Conservation (phyloP, 2,329 filamentous ascomycete species). For the Didymella pomorum region DNA sequence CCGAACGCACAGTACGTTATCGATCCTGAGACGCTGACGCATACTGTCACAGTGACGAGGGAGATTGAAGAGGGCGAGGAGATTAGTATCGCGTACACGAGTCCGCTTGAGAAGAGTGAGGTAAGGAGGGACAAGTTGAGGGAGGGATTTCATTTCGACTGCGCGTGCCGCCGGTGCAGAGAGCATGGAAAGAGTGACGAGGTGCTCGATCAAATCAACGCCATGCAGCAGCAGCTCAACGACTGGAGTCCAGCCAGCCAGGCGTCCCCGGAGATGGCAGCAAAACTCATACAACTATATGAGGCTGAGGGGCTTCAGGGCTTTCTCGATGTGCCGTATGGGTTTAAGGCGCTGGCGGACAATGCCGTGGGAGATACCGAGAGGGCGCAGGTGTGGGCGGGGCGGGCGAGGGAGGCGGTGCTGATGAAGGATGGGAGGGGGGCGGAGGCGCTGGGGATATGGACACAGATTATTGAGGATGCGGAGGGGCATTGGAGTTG, state of each 20-base stretch:
- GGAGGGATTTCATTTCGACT: conserved; percentile 53
- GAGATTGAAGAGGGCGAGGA: conserved; percentile 49
- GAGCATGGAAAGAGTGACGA: conserved; percentile 38
- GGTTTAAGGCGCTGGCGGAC: conserved; percentile 52
- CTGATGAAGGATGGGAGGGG: conserved; percentile 50
- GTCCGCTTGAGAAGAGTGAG: conserved; percentile 44
- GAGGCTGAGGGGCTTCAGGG: conserved; percentile 49
- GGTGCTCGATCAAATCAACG: conserved; percentile 40
- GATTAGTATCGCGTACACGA: conserved; percentile 55
- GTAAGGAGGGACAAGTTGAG: conserved; percentile 43
- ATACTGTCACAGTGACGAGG: conserved; percentile 51
- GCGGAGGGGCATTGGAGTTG: conserved; percentile 48
- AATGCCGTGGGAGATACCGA: conserved; percentile 42
- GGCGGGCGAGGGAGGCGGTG: conserved; percentile 45
- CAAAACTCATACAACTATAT: conserved; percentile 48
- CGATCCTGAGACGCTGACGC: conserved; percentile 47
- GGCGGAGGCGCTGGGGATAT: conserved; percentile 45
- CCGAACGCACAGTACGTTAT: conserved; percentile 54
- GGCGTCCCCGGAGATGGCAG: conserved; percentile 37
- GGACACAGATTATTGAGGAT: conserved; percentile 36
- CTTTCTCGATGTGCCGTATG: conserved; percentile 53
- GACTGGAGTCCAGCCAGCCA: conserved; percentile 36
- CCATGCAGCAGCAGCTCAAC: conserved; percentile 43
- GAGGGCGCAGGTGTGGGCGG: conserved; percentile 46
- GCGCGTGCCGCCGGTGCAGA: conserved; percentile 50